Conservation (phyloP, 1,139 yeast species). For the Hyphopichia pseudoburtonii region DNA sequence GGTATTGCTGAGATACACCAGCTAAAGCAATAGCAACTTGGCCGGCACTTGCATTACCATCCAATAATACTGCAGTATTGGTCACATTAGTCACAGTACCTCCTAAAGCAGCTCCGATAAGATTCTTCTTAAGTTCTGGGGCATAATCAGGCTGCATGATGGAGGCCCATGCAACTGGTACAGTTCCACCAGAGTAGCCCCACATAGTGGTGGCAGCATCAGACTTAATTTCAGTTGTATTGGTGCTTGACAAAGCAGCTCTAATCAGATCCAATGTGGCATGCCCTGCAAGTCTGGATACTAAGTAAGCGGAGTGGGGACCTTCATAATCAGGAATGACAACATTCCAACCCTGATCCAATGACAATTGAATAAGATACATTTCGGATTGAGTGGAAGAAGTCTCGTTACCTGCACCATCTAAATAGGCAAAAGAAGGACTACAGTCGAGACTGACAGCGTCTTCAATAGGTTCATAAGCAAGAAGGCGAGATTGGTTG, state of each 20-base stretch:
- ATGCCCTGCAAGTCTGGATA: too few relatives aligned
- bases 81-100: constrained; percentile 29
- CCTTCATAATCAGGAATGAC: constrained; percentile 38
- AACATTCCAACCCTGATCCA: constrained; percentile 32
- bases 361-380: constrained; percentile 21
- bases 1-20: constrained; percentile 17
- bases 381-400: constrained; percentile 22
- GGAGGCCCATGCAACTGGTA: constrained; percentile 37
- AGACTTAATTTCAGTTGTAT: constrained; percentile 21
- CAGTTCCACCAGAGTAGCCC: constrained; percentile 41
- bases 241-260: constrained; percentile 20
- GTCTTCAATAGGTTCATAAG: constrained; percentile 38
- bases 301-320: constrained; percentile 18
- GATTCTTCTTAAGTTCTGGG: constrained; percentile 22
- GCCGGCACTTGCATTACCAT: constrained; percentile 24
- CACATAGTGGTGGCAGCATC: constrained; percentile 27
- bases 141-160: constrained; percentile 31
- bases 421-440: constrained; percentile 28
- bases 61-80: constrained; percentile 16
- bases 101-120: constrained; percentile 35
- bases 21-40: constrained; percentile 19
- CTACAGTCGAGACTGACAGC: constrained; percentile 28
- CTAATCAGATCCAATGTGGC: constrained; percentile 29
- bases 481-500: constrained; percentile 25
- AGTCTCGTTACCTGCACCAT: constrained; percentile 20